Percentiles rank a stretch among this genome's conserved stretches.
These are phyloP conservation scores for Musa schizocarpa DNA, from an alignment of 176 grass and related monocot genomes.

Conservation along the genomic window DNA sequence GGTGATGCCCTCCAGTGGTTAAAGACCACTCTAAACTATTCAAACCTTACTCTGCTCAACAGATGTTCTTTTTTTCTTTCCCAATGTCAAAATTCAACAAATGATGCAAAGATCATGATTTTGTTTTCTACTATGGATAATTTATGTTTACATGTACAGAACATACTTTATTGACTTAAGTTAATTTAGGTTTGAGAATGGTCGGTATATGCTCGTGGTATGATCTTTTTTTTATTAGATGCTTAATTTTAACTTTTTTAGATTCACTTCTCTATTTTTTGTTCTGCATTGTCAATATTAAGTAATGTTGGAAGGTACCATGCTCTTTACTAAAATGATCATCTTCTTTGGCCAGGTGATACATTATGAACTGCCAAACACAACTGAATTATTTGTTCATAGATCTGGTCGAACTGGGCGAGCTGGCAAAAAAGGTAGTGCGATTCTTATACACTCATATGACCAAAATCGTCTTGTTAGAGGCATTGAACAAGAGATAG, in stretches of 20 bases:
- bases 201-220: background rate
- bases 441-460: constrained; percentile 69
- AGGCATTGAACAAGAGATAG: constrained; percentile 81
- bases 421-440: constrained; percentile 90
- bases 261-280: background rate
- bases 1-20: no score
- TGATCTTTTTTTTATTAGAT: background rate
- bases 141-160: no score
- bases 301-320: background rate
- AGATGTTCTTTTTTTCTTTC: no score
- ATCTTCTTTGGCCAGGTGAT: constrained; percentile 40
- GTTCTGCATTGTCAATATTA: background rate
- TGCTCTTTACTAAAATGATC: background rate
- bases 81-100: no score
- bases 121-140: no score
- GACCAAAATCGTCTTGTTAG: constrained; percentile 63
- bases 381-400: constrained; percentile 85
- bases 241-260: background rate
- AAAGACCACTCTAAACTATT: no score
- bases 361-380: constrained; percentile 84
- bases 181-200: no score
- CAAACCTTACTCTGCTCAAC: no score
- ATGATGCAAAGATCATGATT: no score
- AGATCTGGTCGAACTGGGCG: constrained; percentile 89
- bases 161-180: no score